Evolutionary conservation across 148 eudicot genomes (phyloP), one percentile per base, ranked within the genome.

Genomic region (Pouteria glomerata): DNA sequence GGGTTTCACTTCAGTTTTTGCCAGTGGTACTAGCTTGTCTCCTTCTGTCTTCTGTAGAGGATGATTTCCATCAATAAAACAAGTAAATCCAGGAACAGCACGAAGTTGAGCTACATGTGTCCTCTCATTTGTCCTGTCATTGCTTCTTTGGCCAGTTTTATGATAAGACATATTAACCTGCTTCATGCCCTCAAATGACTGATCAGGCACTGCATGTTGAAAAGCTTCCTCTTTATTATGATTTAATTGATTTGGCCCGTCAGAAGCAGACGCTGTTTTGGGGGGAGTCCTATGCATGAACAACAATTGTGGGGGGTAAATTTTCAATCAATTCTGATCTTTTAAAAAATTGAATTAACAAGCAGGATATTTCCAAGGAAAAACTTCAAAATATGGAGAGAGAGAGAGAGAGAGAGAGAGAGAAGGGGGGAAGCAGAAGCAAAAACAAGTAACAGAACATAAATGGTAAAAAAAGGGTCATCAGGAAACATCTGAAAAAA

Each of bases 51-150:
- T 84, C 35, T 63, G 81, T 55, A 63, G 50, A 65, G 81, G 82
- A 67, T 80, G 76, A 66, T 73, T 71, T 75, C 85, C 90, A 80
- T 85, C 84, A 59, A 84, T 30, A 68, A 85, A 74, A 83, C 48
- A 63, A 51, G 90, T 83, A 71, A 79, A 88, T 70, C 86, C 96
- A 78, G 89, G 91, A 75, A 79, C 84, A 67, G 88, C 82, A 74
- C 76, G 77, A 39, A 80, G 78, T 63, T 86, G 78, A 66, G 89
- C 81, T 75, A 88, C 68, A 61, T 82, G 89, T 62, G 82, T 81
- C 71, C 76, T 81, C 76, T 82, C 88, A 74, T 86, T 79, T 63
- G 79, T 52, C 58, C 74, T 83, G 59, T 84, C 80, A 33, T 57
- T 66, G 60, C 68, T 73, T 69, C 74, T 59, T 73, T 82, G 86